Conservation (phyloP, 306 rosid genomes). For the Coriaria nepalensis region DNA sequence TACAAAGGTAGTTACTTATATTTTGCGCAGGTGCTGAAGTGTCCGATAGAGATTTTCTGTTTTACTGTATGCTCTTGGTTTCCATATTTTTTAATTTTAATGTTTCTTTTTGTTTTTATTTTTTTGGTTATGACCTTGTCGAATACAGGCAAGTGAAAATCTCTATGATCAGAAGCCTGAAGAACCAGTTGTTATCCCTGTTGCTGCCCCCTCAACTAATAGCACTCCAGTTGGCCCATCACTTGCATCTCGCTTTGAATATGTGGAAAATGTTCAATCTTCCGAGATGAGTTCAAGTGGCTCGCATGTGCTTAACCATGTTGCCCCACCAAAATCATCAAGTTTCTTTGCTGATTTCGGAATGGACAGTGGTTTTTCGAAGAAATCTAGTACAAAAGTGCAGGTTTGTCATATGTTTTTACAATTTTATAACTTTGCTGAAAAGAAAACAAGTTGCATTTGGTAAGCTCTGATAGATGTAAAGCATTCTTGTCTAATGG, state of each 20-base stretch:
- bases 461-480: no score
- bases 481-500: no score
- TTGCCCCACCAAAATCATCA: constrained; percentile 72
- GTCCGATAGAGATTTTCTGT: not conserved
- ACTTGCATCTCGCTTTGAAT: constrained; percentile 72
- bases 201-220: constrained; percentile 35
- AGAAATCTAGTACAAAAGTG: constrained; percentile 43
- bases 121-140: constrained; percentile 11
- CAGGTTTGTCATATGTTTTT: constrained; percentile 32
- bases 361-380: constrained; percentile 58
- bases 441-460: no score
- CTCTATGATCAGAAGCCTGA: constrained; percentile 94
- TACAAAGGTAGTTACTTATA: constrained; percentile 23
- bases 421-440: no score
- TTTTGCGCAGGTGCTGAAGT: not conserved
- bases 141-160: constrained; percentile 66
- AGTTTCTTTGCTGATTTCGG: constrained; percentile 89
- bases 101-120: constrained; percentile 10
- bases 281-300: constrained; percentile 51
- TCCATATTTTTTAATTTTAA: not conserved
- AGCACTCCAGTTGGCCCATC: constrained; percentile 35
- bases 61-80: not conserved
- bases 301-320: constrained; percentile 39
- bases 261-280: constrained; percentile 66
- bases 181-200: constrained; percentile 45